These are phyloP conservation scores for Exophiala aquamarina DNA, from an alignment of 2,329 filamentous ascomycete genomes.

Conservation along the genomic window DNA sequence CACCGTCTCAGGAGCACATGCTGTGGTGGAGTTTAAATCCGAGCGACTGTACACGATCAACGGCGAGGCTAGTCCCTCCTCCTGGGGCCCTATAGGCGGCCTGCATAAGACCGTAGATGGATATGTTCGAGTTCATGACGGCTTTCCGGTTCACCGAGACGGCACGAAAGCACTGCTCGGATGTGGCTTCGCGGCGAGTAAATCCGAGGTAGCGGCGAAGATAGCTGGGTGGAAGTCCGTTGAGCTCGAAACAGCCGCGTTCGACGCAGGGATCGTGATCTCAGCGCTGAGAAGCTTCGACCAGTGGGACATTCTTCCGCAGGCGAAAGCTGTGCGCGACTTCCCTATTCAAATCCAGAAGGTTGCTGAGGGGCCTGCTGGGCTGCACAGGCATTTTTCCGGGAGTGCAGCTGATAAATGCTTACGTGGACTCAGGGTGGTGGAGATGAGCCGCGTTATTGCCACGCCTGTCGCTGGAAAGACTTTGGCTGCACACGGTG, in stretches of 20 bases:
- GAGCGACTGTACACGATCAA: conserved; percentile 51
- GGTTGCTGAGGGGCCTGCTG: conserved; percentile 27
- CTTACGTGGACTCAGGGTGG: conserved; percentile 41
- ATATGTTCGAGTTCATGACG: conserved; percentile 56
- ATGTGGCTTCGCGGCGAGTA: conserved; percentile 34
- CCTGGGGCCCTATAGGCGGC: conserved; percentile 51
- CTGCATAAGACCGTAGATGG: conserved; percentile 54
- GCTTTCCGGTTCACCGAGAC: conserved; percentile 51
- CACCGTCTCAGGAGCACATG: conserved; percentile 47
- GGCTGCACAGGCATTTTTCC: background rate
- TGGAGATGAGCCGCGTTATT: conserved; percentile 41
- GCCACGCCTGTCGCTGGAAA: conserved; percentile 39
- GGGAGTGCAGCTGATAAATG: conserved; percentile 28
- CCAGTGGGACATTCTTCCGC: conserved; percentile 54
- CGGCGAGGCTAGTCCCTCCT: conserved; percentile 33
- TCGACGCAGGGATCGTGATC: conserved; percentile 44
- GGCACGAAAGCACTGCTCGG: conserved; percentile 48
- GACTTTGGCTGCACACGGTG: conserved; percentile 41
- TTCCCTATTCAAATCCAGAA: conserved; percentile 49
- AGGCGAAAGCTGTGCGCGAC: conserved; percentile 44
- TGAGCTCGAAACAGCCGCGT: conserved; percentile 51
- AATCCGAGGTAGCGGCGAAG: conserved; percentile 40
- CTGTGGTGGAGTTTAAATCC: conserved; percentile 54
- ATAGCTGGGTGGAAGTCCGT: conserved; percentile 43
- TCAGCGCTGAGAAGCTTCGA: conserved; percentile 51